Base-by-base conservation (phyloP, 306 rosid species). In the Sophora flavescens region DNA sequence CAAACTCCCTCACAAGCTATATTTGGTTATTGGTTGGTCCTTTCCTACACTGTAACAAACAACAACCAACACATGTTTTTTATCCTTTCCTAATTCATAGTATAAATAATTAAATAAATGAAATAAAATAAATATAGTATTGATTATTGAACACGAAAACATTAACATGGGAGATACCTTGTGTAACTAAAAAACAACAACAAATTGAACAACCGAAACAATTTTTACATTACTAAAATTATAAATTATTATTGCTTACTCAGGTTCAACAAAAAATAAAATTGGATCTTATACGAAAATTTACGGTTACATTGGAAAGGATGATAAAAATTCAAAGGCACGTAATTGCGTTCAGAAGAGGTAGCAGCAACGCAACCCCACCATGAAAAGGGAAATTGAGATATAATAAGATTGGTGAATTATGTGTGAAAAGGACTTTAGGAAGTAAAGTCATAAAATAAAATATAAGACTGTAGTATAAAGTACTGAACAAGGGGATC, bases 21-120 rank as follows among this genome's bases (percentile, higher is more conserved):
- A 42, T 17, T 77, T 82, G 84, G 82, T 39, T 22, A 63, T 81
- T 79, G 66, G 75, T 81, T 79, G 66, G 75, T 38, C 78, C 78
- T 39, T 18, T 75, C 87, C 84, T 65, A 22, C 75, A 56, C 68
- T 35, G 41, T 33, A 22, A 51, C 53, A 67, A 63, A 60, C 42
- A 62, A 26, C 74, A 72, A 62, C 26, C 44, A 78, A 64, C 65
- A 3, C 69, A 8, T 45, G 13, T 16, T 52, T 80, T 69, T 60
- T 60, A 60, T 63, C 50, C 63, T 56, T 33, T n/a, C 45, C 22
- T 8, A 36, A 0, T 76, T 44, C 54, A 35, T 45, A 54, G 8
- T 39, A 28, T 0, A 41, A 52, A 36, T 22, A 8, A n/a, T n/a
- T 12, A 66, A 16, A 22, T 16, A 7, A 47, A 62, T n/a, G 28